Evolutionary conservation across 1,139 yeast species (phyloP).

Genomic region (Suhomyces terraborum): DNA sequence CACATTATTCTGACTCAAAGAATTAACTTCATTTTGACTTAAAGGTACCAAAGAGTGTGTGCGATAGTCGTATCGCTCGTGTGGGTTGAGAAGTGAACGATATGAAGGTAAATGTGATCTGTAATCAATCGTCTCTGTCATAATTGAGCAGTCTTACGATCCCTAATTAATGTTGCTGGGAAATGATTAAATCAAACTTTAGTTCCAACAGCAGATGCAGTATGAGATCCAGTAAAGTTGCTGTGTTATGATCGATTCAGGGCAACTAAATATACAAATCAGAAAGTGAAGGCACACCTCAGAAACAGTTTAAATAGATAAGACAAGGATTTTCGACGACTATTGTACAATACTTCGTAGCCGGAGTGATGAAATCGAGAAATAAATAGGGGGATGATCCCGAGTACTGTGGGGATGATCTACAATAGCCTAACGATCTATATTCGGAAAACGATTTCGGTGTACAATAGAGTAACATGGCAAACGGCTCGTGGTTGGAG

Average conservation of each 20-base stretch:
- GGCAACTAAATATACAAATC: background rate
- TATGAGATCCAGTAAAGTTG: slow-evolving; percentile 1
- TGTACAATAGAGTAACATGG: background rate
- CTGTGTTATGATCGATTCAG: background rate
- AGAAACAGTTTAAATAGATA: background rate
- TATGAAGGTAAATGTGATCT: slow-evolving; percentile 46
- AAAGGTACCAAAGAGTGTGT: slow-evolving; percentile 45
- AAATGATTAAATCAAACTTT: background rate
- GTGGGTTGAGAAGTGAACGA: slow-evolving; percentile 45
- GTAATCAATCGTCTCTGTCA: slow-evolving; percentile 26
- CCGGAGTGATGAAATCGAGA: slow-evolving; percentile 1
- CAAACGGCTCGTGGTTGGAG: background rate
- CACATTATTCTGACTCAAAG: slow-evolving; percentile 17
- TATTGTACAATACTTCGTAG: slow-evolving; percentile 1
- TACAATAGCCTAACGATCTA: background rate
- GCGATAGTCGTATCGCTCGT: slow-evolving; percentile 45
- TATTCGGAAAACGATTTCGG: background rate
- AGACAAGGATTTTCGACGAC: background rate
- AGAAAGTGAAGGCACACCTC: no score
- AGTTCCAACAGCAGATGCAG: background rate
- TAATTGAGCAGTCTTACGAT: background rate
- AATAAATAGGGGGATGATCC: slow-evolving; percentile 10
- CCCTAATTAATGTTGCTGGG: background rate
- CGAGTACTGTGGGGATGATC: slow-evolving; percentile 9
- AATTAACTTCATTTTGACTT: slow-evolving; percentile 34